These are phyloP conservation scores for Juglanconis sp. DNA, from an alignment of 2,329 filamentous ascomycete species.

Conservation along the genomic window DNA sequence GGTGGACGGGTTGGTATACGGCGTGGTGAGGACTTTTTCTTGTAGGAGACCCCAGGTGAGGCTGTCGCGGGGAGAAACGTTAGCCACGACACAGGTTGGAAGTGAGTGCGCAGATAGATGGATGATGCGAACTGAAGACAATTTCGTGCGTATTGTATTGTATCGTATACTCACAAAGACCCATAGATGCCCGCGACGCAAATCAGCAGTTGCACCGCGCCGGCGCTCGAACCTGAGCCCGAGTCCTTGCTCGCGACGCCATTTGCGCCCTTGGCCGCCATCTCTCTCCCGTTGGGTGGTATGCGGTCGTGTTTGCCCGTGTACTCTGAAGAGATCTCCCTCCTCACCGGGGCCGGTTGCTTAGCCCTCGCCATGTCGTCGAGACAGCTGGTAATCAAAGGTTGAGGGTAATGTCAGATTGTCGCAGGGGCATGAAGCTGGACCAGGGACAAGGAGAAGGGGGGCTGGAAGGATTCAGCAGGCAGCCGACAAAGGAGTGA, in stretches of 20 bases:
- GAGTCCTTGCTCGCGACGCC: conserved; percentile 16
- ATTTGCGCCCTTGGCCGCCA: conserved; percentile 28
- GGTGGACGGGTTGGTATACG: conserved; percentile 61
- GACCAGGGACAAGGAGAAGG: too few species aligned
- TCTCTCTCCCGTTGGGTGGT: conserved; percentile 31
- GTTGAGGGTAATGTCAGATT: neutral
- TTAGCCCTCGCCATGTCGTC: conserved; percentile 68
- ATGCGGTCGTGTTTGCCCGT: conserved; percentile 45
- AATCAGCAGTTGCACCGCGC: conserved; percentile 72
- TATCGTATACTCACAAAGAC: conserved; percentile 69
- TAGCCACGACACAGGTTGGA: neutral
- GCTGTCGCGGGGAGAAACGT: conserved; percentile 40
- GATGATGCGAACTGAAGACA: neutral
- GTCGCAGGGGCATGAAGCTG: neutral
- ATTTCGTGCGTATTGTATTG: neutral
- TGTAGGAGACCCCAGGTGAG: conserved; percentile 95
- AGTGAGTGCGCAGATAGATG: neutral
- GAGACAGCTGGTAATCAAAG: neutral
- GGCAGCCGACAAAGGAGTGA: neutral
- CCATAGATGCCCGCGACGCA: conserved; percentile 95
- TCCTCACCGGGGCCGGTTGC: conserved; percentile 61
- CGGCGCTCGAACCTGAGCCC: conserved; percentile 37
- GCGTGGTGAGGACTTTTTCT: conserved; percentile 93
- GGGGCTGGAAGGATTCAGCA: neutral
- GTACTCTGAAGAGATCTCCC: conserved; percentile 65